A percentile compares a stretch with the other conserved stretches of the same genome.
phyloP scores from a whole-genome alignment of 2,329 filamentous ascomycete genomes.

The Berkeleyomyces rouxiae region DNA sequence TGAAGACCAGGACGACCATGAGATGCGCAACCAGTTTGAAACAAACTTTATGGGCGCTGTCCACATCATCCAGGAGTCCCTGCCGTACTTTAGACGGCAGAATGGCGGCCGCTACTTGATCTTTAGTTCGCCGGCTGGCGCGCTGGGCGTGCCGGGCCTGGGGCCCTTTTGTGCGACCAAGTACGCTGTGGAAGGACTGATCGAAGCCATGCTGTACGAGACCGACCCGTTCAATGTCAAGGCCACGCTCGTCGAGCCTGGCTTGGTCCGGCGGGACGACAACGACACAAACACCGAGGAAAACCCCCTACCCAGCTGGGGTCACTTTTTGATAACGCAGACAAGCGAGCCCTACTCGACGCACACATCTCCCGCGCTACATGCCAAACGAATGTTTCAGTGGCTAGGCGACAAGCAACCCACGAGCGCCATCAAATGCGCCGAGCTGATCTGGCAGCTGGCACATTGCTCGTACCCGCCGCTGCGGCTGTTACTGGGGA shows the following conservation, averaged over 20 bases:
- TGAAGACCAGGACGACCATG: slow-evolving; percentile 91
- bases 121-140: slow-evolving; percentile 82
- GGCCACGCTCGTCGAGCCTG: slow-evolving; percentile 81
- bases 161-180: slow-evolving; percentile 95
- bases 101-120: slow-evolving; percentile 72
- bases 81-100: slow-evolving; percentile 74
- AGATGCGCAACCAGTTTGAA: slow-evolving; percentile 89
- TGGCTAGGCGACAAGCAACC: slow-evolving; percentile 90
- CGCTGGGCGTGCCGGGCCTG: slow-evolving; percentile 80
- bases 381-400: slow-evolving; percentile 80
- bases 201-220: slow-evolving; percentile 95
- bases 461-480: slow-evolving; percentile 93
- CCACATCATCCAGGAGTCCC: slow-evolving; percentile 75
- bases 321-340: slow-evolving; percentile 80
- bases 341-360: slow-evolving; percentile 67
- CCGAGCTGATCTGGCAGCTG: slow-evolving; percentile 85
- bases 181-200: slow-evolving; percentile 87
- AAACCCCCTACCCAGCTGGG: slow-evolving; percentile 60
- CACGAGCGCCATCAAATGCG: slow-evolving; percentile 80
- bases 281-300: slow-evolving; percentile 41
- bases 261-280: slow-evolving; percentile 62
- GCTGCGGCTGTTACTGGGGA: slow-evolving; percentile 69
- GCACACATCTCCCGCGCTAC: slow-evolving; percentile 64
- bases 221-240: slow-evolving; percentile 84
- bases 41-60: slow-evolving; percentile 94